Evolutionary conservation across 2,329 filamentous ascomycete genomes (phyloP).

Genomic region (Gyromitra esculenta): DNA sequence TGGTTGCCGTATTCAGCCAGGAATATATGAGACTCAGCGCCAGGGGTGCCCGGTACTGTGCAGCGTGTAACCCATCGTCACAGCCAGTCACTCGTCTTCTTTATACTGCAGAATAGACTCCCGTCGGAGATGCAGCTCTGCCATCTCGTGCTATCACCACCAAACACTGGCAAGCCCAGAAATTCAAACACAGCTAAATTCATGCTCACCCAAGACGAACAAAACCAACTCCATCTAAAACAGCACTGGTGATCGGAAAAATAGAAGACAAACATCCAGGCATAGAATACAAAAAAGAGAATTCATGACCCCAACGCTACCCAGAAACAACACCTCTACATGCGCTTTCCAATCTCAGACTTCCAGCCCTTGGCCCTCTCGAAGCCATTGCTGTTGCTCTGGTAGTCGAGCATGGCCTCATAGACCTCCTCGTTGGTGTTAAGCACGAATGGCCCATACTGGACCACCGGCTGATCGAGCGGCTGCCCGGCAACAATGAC

Average conservation of each 20-base stretch:
- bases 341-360: conserved; percentile 85
- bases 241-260: neutral
- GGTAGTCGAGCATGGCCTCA: conserved; percentile 79
- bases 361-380: conserved; percentile 81
- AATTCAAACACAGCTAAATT: conserved; percentile 10
- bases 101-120: neutral
- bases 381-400: conserved; percentile 78
- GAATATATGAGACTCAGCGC: too few species aligned
- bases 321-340: conserved; percentile 60
- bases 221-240: conserved; percentile 6
- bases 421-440: conserved; percentile 76
- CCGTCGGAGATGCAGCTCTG: neutral
- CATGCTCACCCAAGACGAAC: neutral
- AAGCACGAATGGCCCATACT: conserved; percentile 87
- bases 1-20: too few species aligned
- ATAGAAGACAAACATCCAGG: conserved; percentile 4
- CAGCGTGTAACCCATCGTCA: neutral
- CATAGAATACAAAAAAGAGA: conserved; percentile 5
- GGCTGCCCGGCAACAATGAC: conserved; percentile 52
- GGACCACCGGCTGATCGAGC: conserved; percentile 80
- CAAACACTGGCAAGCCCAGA: neutral
- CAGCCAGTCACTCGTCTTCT: neutral
- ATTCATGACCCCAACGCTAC: neutral
- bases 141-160: neutral
- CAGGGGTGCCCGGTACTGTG: too few species aligned